Percentiles rank a stretch among this genome's conserved stretches.
Conservation (phyloP, 1,139 yeast species). For the Magnusiomyces paraingens region DNA sequence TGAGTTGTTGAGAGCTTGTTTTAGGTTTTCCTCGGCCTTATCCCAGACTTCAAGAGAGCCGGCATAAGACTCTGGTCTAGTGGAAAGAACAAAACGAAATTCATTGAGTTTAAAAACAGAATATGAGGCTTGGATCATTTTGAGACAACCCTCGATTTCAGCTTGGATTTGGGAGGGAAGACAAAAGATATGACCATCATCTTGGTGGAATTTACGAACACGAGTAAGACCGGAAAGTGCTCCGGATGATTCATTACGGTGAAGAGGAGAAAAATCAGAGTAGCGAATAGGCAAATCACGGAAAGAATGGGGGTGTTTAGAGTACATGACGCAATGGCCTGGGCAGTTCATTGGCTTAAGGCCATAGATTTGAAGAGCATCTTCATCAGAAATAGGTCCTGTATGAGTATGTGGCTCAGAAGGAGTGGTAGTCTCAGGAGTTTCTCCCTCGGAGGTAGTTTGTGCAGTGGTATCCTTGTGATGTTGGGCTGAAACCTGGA, state of each 20-base stretch:
- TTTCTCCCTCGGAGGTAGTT: no score
- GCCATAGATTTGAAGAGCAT: conserved; percentile 56
- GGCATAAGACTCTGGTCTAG: conserved; percentile 80
- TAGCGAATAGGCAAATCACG: conserved; percentile 83
- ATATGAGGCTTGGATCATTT: conserved; percentile 71
- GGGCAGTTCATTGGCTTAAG: conserved; percentile 90
- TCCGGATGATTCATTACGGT: conserved; percentile 93
- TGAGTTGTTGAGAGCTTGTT: conserved; percentile 54
- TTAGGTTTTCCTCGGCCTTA: conserved; percentile 69
- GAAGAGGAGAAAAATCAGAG: conserved; percentile 90
- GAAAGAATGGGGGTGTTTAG: conserved; percentile 76
- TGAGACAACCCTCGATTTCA: conserved; percentile 71
- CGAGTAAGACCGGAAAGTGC: conserved; percentile 92
- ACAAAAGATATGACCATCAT: conserved; percentile 97
- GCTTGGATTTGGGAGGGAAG: conserved; percentile 68
- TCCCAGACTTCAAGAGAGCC: conserved; percentile 85
- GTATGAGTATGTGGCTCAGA: not conserved
- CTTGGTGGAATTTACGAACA: conserved; percentile 96
- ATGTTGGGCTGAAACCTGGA: conserved; percentile 47
- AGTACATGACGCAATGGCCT: conserved; percentile 87
- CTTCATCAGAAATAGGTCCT: conserved; percentile 25
- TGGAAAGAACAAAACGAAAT: conserved; percentile 71
- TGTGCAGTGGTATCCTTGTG: conserved; percentile 24
- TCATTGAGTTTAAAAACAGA: conserved; percentile 65
- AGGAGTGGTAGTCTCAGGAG: conserved; percentile 6